Conservation (phyloP, 495 filamentous ascomycete species). For the Neurospora sp. region DNA sequence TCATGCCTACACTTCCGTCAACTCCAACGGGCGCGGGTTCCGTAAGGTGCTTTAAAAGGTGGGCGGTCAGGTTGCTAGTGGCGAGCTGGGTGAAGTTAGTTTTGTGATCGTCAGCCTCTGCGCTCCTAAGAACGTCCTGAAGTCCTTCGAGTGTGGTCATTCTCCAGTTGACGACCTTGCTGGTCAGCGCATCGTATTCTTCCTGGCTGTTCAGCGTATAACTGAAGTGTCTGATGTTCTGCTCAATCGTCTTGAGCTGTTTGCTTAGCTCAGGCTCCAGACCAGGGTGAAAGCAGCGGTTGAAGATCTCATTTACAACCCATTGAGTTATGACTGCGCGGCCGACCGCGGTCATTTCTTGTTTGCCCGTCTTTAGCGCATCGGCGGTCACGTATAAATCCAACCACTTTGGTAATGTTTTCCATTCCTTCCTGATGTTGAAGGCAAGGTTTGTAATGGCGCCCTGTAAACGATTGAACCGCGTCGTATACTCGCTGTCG, state of each 20-base stretch:
- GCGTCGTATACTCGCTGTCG: slow-evolving; percentile 84
- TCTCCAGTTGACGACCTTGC: slow-evolving; percentile 87
- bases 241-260: slow-evolving; percentile 78
- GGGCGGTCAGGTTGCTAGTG: slow-evolving; percentile 59
- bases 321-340: slow-evolving; percentile 81
- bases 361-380: slow-evolving; percentile 68
- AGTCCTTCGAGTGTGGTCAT: slow-evolving; percentile 91
- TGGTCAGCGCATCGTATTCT: slow-evolving; percentile 78
- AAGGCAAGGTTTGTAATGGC: slow-evolving; percentile 92
- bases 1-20: slow-evolving; percentile 74
- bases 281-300: slow-evolving; percentile 82
- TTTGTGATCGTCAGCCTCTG: slow-evolving; percentile 52
- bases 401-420: slow-evolving; percentile 68
- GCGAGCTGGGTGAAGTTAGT: slow-evolving; percentile 55
- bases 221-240: slow-evolving; percentile 69
- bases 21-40: slow-evolving; percentile 69
- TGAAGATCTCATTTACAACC: slow-evolving; percentile 85
- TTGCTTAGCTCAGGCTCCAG: slow-evolving; percentile 64
- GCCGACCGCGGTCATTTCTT: slow-evolving; percentile 97
- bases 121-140: slow-evolving; percentile 54
- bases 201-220: slow-evolving; percentile 64
- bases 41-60: slow-evolving; percentile 57
- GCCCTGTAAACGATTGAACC: slow-evolving; percentile 88
- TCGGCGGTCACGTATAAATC: slow-evolving; percentile 69
- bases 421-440: slow-evolving; percentile 91